Base-by-base conservation (phyloP, 2,329 filamentous ascomycete genomes). In the Fusarium torulosum region DNA sequence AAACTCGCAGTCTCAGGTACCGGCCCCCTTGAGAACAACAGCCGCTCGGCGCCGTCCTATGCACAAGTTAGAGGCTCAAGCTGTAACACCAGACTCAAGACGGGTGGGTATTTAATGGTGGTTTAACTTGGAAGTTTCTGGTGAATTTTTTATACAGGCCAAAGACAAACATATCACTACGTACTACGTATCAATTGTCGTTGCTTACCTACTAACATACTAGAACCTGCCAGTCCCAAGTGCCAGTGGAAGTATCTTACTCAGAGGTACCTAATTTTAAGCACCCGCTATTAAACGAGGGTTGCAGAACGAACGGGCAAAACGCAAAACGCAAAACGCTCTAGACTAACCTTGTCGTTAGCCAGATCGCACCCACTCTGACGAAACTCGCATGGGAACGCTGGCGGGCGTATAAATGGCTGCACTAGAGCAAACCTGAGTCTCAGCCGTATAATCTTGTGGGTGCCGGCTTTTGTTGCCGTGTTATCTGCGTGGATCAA, bases 1-100 rank as follows among this genome's bases (percentile, higher is more conserved):
- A 68, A 60, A 68, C 65, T 67, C 59, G 38, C 63, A 64, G 64
- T 64, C 63, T 67, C 59, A 67, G 63, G 59, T 46, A 56, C 50
- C 49, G 45, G 42, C 51, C 59, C 59, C 58, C 33, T 55, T 57
- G 31, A 43, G 42, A 20, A 40, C 31, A 43, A 44, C 25, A 37
- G 41, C 52, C 59, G 59, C 51, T 49, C 57, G 47, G 21, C 40
- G 20, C 51, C 43, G 51, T 49, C 45, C 29, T 50, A 49, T 45
- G 45, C 51, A 46, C 43, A 49, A 49, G 33, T 9, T 9, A n/a
- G 5, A 37, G 17, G 25, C 41, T 42, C 50, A 62, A 43, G 27
- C 50, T 56, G 55, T 51, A 56, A 55, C 50, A 59, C 54, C 25
- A 47, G 41, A 46, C 56, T 56, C 53, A 49, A 49, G 17, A 63